A percentile compares a stretch with the other conserved stretches of the same genome.
Conservation (phyloP, 2,329 filamentous ascomycete species). For the Fusarium oxysporum region DNA sequence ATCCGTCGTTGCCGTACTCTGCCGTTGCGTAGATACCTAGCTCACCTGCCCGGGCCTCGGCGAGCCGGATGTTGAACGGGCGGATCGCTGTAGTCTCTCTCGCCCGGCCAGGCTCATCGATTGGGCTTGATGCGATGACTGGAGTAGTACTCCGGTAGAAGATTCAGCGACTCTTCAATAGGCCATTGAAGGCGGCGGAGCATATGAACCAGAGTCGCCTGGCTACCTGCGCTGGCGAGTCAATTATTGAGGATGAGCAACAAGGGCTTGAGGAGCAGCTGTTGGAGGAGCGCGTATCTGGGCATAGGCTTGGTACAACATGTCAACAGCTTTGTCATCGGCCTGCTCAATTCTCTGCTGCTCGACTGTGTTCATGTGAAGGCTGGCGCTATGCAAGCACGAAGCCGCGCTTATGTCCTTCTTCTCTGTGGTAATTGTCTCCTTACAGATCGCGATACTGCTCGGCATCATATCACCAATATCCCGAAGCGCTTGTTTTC, state of each 20-base stretch:
- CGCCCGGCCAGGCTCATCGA: not conserved
- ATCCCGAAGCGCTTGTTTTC: not conserved
- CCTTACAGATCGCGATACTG: not conserved
- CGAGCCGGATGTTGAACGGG: not conserved
- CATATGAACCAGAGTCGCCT: not conserved
- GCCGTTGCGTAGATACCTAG: not conserved
- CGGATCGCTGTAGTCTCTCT: not conserved
- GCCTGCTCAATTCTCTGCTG: not conserved
- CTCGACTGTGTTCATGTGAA: not conserved
- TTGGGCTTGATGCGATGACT: not conserved
- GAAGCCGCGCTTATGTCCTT: not conserved
- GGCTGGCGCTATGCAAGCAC: no score
- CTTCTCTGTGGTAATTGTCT: not conserved
- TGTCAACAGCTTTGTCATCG: not conserved
- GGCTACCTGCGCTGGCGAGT: not conserved
- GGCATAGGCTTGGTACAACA: not conserved
- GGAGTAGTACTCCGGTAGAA: not conserved
- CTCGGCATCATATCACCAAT: not conserved
- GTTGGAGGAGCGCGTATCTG: not conserved
- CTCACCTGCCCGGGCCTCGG: not conserved
- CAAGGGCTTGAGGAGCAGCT: no score
- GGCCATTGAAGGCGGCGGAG: not conserved
- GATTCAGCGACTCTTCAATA: not conserved
- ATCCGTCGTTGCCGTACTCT: no score
- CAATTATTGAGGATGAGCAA: not conserved